Conservation (phyloP, 345 rosid species). For the Hevea brasiliensis region DNA sequence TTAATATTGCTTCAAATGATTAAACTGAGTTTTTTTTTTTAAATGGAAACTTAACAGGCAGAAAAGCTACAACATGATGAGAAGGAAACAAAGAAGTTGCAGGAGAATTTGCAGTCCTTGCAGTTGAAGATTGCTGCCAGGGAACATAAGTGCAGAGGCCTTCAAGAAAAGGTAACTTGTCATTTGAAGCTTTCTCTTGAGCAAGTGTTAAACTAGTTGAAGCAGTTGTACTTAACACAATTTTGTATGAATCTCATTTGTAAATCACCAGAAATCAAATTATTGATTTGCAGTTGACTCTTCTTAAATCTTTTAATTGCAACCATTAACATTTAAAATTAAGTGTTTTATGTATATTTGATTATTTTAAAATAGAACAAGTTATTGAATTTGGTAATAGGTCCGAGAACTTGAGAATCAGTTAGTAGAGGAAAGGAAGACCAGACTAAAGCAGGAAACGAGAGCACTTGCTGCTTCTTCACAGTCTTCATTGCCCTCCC, state of each 20-base stretch:
- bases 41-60: conserved; percentile 41
- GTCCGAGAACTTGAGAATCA: conserved; percentile 82
- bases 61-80: conserved; percentile 94
- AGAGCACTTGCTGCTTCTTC: conserved; percentile 50
- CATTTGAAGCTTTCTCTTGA: conserved; percentile 5
- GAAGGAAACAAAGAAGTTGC: conserved; percentile 83
- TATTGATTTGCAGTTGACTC: too few relatives aligned
- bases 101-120: conserved; percentile 71
- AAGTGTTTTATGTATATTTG: not conserved
- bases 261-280: too few relatives aligned
- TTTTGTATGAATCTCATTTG: too few relatives aligned
- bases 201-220: not conserved
- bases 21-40: not conserved
- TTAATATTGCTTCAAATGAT: not conserved
- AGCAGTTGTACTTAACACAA: not conserved
- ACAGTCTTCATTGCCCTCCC: conserved; percentile 38
- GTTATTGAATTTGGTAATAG: conserved; percentile 34
- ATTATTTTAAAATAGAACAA: not conserved
- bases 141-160: conserved; percentile 65
- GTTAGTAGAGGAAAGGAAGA: conserved; percentile 81
- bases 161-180: conserved; percentile 83
- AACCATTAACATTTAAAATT: too few relatives aligned
- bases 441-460: conserved; percentile 78
- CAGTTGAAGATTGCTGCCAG: conserved; percentile 79
- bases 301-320: too few relatives aligned